Evolutionary conservation across 768 basidiomycete genomes (phyloP).

Genomic region (Lactifluus pinguis): DNA sequence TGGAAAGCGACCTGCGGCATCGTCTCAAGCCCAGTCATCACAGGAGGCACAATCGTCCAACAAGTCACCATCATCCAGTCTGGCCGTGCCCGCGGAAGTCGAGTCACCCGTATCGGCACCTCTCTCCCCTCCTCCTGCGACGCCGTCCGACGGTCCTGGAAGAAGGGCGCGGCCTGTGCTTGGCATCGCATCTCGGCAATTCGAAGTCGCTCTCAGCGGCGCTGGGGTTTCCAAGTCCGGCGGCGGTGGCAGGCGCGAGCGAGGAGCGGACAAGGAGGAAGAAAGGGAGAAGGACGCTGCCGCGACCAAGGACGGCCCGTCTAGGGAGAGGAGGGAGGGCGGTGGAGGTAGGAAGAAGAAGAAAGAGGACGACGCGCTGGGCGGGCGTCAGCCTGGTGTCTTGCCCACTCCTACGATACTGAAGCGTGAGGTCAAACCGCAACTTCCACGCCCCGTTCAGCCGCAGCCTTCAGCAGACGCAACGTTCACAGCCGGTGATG

Average conservation of each 20-base stretch:
- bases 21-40: neutral
- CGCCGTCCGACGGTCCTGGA: slow-evolving; percentile 31
- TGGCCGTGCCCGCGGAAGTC: neutral
- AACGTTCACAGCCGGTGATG: neutral
- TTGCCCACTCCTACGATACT: slow-evolving; percentile 21
- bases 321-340: slow-evolving; percentile 14
- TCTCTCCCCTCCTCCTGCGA: neutral
- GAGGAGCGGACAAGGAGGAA: slow-evolving; percentile 24
- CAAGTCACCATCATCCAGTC: slow-evolving; percentile 1
- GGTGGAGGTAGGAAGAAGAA: slow-evolving; percentile 4
- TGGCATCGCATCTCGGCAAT: slow-evolving; percentile 55
- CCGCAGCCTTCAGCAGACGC: neutral
- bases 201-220: slow-evolving; percentile 63
- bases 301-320: slow-evolving; percentile 15
- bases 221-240: slow-evolving; percentile 43
- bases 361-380: neutral
- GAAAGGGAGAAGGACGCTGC: slow-evolving; percentile 21
- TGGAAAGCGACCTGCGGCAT: neutral
- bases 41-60: slow-evolving; percentile 4
- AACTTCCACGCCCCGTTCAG: neutral
- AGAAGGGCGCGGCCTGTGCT: slow-evolving; percentile 41
- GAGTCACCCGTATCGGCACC: neutral
- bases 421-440: slow-evolving; percentile 21
- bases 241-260: slow-evolving; percentile 18
- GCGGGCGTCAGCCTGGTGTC: slow-evolving; percentile 2